A percentile compares a stretch with the other conserved stretches of the same genome.
Conservation (phyloP, 306 rosid species). For the Lathyrus tuberosus region DNA sequence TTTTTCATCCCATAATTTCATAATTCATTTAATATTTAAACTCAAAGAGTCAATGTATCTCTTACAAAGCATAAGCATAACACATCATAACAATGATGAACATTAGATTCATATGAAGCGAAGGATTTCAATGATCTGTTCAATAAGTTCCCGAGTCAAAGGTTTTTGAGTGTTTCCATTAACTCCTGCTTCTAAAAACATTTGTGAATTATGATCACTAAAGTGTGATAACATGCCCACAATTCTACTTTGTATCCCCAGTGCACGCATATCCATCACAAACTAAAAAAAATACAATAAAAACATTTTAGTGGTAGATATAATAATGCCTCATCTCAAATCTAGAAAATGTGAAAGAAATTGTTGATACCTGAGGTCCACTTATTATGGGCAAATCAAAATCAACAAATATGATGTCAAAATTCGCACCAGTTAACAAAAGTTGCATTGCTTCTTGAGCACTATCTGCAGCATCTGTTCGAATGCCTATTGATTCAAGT, state of each 20-base stretch:
- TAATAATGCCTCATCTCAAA: background rate
- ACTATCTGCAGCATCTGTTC: background rate
- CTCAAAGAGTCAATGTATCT: background rate
- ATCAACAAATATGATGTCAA: slow-evolving; percentile 18
- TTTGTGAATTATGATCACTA: background rate
- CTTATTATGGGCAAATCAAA: slow-evolving; percentile 3
- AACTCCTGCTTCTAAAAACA: background rate
- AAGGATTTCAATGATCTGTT: background rate
- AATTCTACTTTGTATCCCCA: background rate
- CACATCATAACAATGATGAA: background rate
- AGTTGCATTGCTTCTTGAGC: background rate
- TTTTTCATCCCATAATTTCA: background rate
- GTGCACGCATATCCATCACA: background rate
- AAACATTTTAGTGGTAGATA: background rate
- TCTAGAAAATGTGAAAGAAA: background rate
- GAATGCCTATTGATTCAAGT: background rate
- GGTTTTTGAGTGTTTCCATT: background rate
- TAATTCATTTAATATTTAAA: background rate
- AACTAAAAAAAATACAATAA: background rate
- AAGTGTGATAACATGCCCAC: background rate
- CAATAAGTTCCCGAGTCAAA: background rate
- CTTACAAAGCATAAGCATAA: background rate
- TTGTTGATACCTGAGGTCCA: slow-evolving; percentile 6
- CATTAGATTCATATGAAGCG: background rate
- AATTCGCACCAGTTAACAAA: background rate